phyloP scores from a whole-genome alignment of 176 grass and related monocot species.

The Zea mays region DNA sequence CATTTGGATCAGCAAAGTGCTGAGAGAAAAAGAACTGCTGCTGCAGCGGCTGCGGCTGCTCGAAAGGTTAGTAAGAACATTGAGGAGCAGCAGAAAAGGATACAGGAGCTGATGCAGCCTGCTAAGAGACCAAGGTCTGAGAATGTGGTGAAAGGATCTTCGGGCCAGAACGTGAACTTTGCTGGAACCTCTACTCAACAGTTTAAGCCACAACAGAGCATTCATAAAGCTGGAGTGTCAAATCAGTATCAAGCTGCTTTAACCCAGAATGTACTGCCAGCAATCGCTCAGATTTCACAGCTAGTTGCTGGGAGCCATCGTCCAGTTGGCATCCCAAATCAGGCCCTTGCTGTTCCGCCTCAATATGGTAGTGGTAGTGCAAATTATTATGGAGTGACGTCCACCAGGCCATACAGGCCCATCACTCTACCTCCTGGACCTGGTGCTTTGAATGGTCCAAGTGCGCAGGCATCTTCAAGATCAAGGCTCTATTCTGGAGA shows the following conservation, averaged over 20 bases:
- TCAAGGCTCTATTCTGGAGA: slow-evolving; percentile 51
- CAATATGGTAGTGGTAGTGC: slow-evolving; percentile 11
- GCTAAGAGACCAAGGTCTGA: slow-evolving; percentile 25
- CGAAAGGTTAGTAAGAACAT: slow-evolving; percentile 28
- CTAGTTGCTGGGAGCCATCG: slow-evolving; percentile 29
- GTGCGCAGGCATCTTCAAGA: slow-evolving; percentile 7
- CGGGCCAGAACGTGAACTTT: slow-evolving; percentile 4
- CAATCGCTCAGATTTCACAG: not conserved
- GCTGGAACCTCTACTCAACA: slow-evolving; percentile 22
- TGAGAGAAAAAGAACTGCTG: slow-evolving; percentile 44
- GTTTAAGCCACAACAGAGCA: slow-evolving; percentile 10
- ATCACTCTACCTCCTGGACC: slow-evolving; percentile 24
- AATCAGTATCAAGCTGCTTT: slow-evolving; percentile 34
- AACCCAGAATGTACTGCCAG: slow-evolving; percentile 16
- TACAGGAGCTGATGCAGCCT: slow-evolving; percentile 13
- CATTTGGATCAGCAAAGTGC: slow-evolving; percentile 45
- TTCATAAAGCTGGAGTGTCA: not conserved
- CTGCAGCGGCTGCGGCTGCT: slow-evolving; percentile 19
- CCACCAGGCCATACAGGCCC: slow-evolving; percentile 1
- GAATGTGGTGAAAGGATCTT: slow-evolving; percentile 28
- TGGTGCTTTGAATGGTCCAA: slow-evolving; percentile 32
- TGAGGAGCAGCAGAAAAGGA: slow-evolving; percentile 7
- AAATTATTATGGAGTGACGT: slow-evolving; percentile 12
- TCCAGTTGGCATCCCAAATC: slow-evolving; percentile 28
- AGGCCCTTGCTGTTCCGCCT: slow-evolving; percentile 13